A percentile compares a stretch with the other conserved stretches of the same genome.
phyloP scores from a whole-genome alignment of 225 moss, liverwort and hornwort genomes.

The Takakia lepidozioides region DNA sequence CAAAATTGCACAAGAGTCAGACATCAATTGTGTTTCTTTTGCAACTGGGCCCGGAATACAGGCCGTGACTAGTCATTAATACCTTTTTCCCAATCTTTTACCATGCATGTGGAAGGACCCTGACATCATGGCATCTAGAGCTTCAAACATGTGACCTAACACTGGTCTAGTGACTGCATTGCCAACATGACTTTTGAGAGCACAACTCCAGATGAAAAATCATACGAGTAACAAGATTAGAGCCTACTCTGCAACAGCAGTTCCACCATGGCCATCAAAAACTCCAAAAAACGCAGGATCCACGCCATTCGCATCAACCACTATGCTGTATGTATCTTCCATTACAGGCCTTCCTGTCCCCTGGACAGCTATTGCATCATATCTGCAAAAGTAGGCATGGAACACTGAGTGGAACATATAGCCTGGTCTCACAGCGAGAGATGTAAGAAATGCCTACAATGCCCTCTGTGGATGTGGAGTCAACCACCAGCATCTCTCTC shows the following conservation, averaged over 20 bases:
- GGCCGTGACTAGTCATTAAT: too few species aligned
- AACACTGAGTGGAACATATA: neutral
- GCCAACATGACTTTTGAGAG: neutral
- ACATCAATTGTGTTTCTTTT: too few species aligned
- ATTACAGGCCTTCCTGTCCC: slow-evolving; percentile 61
- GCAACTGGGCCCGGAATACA: too few species aligned
- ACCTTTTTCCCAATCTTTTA: neutral
- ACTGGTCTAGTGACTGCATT: neutral
- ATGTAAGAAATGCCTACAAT: neutral
- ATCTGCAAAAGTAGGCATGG: slow-evolving; percentile 24
- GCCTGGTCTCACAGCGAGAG: neutral
- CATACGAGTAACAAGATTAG: too few species aligned
- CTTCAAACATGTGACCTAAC: neutral
- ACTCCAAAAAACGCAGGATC: slow-evolving; percentile 86
- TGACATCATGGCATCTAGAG: neutral
- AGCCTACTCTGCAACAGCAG: slow-evolving; percentile 75
- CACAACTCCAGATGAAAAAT: neutral
- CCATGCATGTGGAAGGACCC: too few species aligned
- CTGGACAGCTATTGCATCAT: slow-evolving; percentile 55
- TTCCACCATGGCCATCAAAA: slow-evolving; percentile 92
- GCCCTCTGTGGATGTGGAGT: neutral
- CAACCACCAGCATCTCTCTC: too few species aligned
- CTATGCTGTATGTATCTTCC: slow-evolving; percentile 73
- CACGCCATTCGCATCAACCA: slow-evolving; percentile 53
- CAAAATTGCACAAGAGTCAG: slow-evolving; percentile 3